Evolutionary conservation across 2,329 filamentous ascomycete species (phyloP), one percentile per base, ranked within the genome.

Genomic region (Colletotrichum abscissum): DNA sequence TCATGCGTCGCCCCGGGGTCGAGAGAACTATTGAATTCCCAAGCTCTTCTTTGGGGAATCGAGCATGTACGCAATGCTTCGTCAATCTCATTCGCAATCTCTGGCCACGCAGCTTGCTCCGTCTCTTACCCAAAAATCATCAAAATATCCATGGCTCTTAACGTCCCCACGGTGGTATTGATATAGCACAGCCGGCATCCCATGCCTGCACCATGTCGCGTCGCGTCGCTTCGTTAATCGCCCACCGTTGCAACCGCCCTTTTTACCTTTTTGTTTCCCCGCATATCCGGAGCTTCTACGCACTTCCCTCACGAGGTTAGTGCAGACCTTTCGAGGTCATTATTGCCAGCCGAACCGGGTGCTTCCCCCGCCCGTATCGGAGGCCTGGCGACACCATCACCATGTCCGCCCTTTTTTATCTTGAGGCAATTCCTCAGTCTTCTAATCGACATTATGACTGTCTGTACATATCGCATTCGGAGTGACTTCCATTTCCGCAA

Each of bases 31-130:
- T 67, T 63, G 66, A 35, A 54, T 38, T 46, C 33, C 30, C 54
- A n/a, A 35, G 22, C 38, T 22, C n/a, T 69, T 54, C 22, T 59
- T 69, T 38, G 4, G 52, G 26, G 24, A 54, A 65, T 60, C 30
- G 24, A 64, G 55, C 67, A 70, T 49, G 33, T 28, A 60, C 59
- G 54, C 66, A 60, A 52, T 62, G n/a, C 62, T 73, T 66, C 67
- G 60, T 70, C 67, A 73, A 73, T 70, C 71, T 73, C 67, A 57
- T 62, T 70, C 60, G 60, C 60, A 70, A 71, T 62, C 46, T 57
- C 71, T 66, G 46, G 22, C 56, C 22, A 63, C 63, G 24, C 64
- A 54, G 57, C 64, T 33, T 70, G 26, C 26, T 24, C n/a, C 54
- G 26, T 28, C 22, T 56, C n/a, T 56, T 60, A 57, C 60, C 60